Evolutionary conservation across 2,329 filamentous ascomycete species (phyloP).

Genomic region (Bipolaris cookei): DNA sequence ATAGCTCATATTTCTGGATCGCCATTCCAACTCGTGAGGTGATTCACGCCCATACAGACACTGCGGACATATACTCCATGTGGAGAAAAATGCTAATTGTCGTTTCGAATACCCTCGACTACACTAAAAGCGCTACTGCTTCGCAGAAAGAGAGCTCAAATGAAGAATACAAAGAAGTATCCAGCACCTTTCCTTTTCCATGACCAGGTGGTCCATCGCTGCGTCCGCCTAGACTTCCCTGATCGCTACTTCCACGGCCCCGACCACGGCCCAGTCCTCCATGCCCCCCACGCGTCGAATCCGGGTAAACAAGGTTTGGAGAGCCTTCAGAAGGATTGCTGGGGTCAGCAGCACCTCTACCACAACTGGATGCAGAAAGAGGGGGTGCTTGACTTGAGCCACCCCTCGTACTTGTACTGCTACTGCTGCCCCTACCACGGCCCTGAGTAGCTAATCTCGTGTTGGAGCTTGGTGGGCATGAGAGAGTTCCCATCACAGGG

Average conservation of each 20-base stretch:
- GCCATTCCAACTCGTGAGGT: too few species aligned
- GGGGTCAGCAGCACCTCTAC: not conserved
- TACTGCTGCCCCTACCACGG: not conserved
- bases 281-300: not conserved
- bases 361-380: not conserved
- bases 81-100: too few species aligned
- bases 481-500: not conserved
- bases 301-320: not conserved
- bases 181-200: not conserved
- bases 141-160: too few species aligned
- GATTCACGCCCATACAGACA: too few species aligned
- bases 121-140: too few species aligned
- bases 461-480: conserved; percentile 3
- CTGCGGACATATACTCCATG: too few species aligned
- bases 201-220: not conserved
- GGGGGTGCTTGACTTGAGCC: not conserved
- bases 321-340: not conserved
- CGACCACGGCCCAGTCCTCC: conserved; percentile 1
- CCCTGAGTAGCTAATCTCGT: conserved; percentile 10
- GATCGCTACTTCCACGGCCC: conserved; percentile 2
- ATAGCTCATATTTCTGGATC: too few species aligned
- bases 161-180: not conserved
- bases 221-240: not conserved
- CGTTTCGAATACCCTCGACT: too few species aligned
- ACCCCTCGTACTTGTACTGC: not conserved